Evolutionary conservation across 2,329 filamentous ascomycete genomes (phyloP).

Genomic region (Mycocentrospora acerina): DNA sequence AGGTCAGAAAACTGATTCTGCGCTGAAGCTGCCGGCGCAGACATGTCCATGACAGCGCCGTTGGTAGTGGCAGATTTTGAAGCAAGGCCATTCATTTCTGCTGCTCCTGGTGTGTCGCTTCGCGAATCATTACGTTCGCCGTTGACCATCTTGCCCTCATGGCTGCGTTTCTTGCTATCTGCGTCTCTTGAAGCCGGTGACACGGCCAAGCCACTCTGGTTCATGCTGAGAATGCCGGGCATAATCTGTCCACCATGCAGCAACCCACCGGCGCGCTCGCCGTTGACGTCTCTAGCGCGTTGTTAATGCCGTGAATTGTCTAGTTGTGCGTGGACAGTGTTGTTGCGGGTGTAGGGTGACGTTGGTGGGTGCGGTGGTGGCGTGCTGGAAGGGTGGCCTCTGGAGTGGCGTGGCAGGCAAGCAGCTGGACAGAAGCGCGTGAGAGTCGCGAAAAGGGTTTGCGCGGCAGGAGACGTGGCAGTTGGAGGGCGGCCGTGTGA

Average conservation of each 20-base stretch:
- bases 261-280: slow-evolving; percentile 35
- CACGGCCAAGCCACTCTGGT: slow-evolving; percentile 45
- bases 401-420: not conserved
- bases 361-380: too few species aligned
- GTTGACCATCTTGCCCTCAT: slow-evolving; percentile 34
- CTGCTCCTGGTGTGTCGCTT: slow-evolving; percentile 14
- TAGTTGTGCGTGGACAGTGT: not conserved
- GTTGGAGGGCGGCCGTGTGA: slow-evolving; percentile 4
- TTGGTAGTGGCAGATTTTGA: slow-evolving; percentile 13
- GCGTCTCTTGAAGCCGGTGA: slow-evolving; percentile 31
- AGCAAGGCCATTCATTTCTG: slow-evolving; percentile 12
- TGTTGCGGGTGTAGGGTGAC: not conserved
- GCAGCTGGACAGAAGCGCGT: not conserved
- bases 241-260: slow-evolving; percentile 42
- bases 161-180: slow-evolving; percentile 31
- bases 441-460: not conserved
- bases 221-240: slow-evolving; percentile 53
- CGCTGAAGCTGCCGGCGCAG: slow-evolving; percentile 8
- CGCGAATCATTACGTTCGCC: slow-evolving; percentile 21
- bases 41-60: slow-evolving; percentile 15
- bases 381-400: slow-evolving; percentile 1
- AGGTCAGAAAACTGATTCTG: slow-evolving; percentile 31
- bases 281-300: slow-evolving; percentile 18
- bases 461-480: not conserved
- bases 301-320: slow-evolving; percentile 2